These are phyloP conservation scores for Ogataea nitratoaversa DNA, from an alignment of 805 yeast genomes.

Conservation along the genomic window DNA sequence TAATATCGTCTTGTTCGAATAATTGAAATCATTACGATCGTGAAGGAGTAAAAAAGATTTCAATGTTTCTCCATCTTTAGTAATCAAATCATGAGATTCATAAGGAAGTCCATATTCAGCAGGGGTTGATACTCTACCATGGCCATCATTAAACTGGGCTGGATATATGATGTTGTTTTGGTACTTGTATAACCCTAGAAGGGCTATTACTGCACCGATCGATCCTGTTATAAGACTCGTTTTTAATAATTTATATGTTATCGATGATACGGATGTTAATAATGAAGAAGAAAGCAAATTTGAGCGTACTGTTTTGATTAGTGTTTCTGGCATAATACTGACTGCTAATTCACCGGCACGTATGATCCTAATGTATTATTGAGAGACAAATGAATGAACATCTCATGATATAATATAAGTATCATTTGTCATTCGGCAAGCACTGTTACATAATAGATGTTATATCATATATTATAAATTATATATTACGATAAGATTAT, in stretches of 20 bases:
- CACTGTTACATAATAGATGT: too few species aligned
- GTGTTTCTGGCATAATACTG: too few species aligned
- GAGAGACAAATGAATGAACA: too few species aligned
- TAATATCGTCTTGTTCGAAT: slow-evolving; percentile 63
- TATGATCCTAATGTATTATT: too few species aligned
- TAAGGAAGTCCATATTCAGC: slow-evolving; percentile 62
- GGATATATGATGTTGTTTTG: slow-evolving; percentile 81
- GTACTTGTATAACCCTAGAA: slow-evolving; percentile 52
- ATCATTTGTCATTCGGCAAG: too few species aligned
- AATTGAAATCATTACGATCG: slow-evolving; percentile 33
- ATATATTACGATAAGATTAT: too few species aligned
- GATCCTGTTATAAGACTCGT: slow-evolving; percentile 41
- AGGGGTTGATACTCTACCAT: slow-evolving; percentile 73
- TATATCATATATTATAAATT: too few species aligned
- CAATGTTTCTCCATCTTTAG: slow-evolving; percentile 66
- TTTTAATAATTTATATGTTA: slow-evolving; percentile 21
- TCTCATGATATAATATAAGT: too few species aligned
- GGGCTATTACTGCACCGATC: slow-evolving; percentile 39
- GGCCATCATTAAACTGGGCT: slow-evolving; percentile 70
- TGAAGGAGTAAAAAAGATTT: slow-evolving; percentile 62
- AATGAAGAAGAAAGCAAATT: too few species aligned
- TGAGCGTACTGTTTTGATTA: too few species aligned
- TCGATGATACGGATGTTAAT: too few species aligned
- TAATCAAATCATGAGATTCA: slow-evolving; percentile 54
- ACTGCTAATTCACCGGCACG: too few species aligned